Evolutionary conservation across 2,329 filamentous ascomycete species (phyloP).

Genomic region (Aspergillus eucalypticola): DNA sequence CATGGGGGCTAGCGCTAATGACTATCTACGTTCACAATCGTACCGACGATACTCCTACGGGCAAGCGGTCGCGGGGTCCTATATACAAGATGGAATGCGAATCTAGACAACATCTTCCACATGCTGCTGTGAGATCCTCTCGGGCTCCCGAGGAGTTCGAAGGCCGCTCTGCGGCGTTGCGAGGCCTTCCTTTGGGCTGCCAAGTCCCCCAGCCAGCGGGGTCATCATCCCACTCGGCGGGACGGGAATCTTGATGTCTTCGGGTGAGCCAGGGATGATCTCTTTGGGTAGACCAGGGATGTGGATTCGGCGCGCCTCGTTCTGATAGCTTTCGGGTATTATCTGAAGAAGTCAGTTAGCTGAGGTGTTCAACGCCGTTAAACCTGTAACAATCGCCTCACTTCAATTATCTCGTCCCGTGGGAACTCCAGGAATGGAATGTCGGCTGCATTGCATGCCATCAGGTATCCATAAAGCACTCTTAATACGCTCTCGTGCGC

Average conservation of each 20-base stretch:
- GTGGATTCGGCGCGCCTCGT: constrained; percentile 85
- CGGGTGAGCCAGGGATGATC: constrained; percentile 74
- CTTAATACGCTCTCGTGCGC: constrained; percentile 97
- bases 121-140: constrained; percentile 47
- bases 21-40: background rate
- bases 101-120: constrained; percentile 47
- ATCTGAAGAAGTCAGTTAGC: constrained; percentile 56
- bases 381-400: constrained; percentile 34
- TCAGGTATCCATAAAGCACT: constrained; percentile 94
- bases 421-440: constrained; percentile 93
- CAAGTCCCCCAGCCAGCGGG: constrained; percentile 45
- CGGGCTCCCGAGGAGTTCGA: constrained; percentile 45
- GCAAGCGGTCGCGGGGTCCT: constrained; percentile 3
- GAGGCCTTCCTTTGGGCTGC: constrained; percentile 41
- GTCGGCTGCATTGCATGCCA: constrained; percentile 95
- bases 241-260: constrained; percentile 78
- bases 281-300: constrained; percentile 68
- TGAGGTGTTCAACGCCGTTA: background rate
- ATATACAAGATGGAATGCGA: constrained; percentile 10
- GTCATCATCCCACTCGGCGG: constrained; percentile 57
- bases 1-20: constrained; percentile 71
- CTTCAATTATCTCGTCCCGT: constrained; percentile 94
- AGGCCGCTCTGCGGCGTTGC: constrained; percentile 46
- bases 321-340: constrained; percentile 95
- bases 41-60: background rate